Conservation (phyloP, 2,329 filamentous ascomycete species). For the Calonectria naviculata region DNA sequence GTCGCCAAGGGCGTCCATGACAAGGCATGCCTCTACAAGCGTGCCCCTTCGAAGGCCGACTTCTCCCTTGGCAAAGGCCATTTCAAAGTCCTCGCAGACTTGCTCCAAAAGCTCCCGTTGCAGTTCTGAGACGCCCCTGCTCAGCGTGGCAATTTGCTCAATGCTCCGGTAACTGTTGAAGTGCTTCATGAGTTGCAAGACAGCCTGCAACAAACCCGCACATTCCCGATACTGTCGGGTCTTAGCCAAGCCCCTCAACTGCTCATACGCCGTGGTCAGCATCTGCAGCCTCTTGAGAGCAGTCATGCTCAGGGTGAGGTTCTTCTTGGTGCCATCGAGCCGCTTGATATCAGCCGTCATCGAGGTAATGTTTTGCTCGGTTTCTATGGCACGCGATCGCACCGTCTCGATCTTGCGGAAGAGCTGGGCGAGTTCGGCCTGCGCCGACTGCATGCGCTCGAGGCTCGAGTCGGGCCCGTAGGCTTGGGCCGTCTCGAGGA, state of each 20-base stretch:
- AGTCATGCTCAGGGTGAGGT: conserved; percentile 97
- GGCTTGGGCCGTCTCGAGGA: conserved; percentile 81
- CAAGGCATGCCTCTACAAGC: conserved; percentile 87
- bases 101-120: conserved; percentile 95
- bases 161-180: conserved; percentile 99
- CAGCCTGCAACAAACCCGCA: conserved; percentile 91
- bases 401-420: conserved; percentile 97
- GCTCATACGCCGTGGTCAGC: conserved; percentile 99
- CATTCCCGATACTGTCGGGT: conserved; percentile 95
- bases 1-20: conserved; percentile 95
- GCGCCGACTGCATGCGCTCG: conserved; percentile 89
- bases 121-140: conserved; percentile 91
- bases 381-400: conserved; percentile 87
- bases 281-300: conserved; percentile 97
- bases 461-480: conserved; percentile 89
- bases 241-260: conserved; percentile 84
- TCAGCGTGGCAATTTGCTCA: conserved; percentile 95
- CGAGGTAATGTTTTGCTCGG: conserved; percentile 94
- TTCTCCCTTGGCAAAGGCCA: conserved; percentile 91
- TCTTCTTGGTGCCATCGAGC: conserved; percentile 95
- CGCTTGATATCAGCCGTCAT: conserved; percentile 99
- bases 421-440: conserved; percentile 87
- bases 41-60: conserved; percentile 75
- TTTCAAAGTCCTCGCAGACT: conserved; percentile 98
- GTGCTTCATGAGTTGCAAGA: conserved; percentile 97